Percentiles rank a stretch among this genome's conserved stretches.
phyloP scores from a whole-genome alignment of 2,329 filamentous ascomycete genomes.

The Lizonia empirigonia region DNA sequence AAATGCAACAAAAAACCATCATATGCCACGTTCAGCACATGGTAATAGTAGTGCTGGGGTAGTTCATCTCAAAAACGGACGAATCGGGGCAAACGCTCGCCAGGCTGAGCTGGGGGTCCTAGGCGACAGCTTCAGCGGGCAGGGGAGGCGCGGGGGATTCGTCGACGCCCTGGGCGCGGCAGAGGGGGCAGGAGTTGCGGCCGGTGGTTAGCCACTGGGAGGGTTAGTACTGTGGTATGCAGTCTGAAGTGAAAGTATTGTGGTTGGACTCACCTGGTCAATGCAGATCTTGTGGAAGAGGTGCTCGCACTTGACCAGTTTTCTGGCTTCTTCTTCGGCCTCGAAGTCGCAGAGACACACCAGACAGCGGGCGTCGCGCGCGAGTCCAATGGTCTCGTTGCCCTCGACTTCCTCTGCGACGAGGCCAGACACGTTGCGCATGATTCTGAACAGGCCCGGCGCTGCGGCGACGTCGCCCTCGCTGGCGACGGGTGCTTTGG shows the following conservation, averaged over 20 bases:
- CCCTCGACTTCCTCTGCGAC: slow-evolving; percentile 56
- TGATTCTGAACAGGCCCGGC: slow-evolving; percentile 62
- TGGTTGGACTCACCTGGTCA: slow-evolving; percentile 62
- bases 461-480: slow-evolving; percentile 68
- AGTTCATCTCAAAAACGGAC: no score
- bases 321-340: slow-evolving; percentile 63
- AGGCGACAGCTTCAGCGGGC: no score
- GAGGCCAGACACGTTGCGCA: slow-evolving; percentile 53
- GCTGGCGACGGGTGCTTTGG: slow-evolving; percentile 70
- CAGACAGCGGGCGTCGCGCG: slow-evolving; percentile 61
- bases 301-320: slow-evolving; percentile 67
- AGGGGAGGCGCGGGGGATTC: slow-evolving; percentile 46
- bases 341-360: slow-evolving; percentile 72
- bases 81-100: no score
- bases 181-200: slow-evolving; percentile 67
- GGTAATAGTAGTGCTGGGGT: no score
- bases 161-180: slow-evolving; percentile 63
- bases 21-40: no score
- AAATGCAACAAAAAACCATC: no score
- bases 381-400: slow-evolving; percentile 34
- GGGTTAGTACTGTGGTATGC: slow-evolving; percentile 23
- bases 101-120: no score
- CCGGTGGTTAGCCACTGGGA: slow-evolving; percentile 70
- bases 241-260: background rate
- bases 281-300: slow-evolving; percentile 72